Base-by-base conservation (phyloP, 306 rosid genomes). In the Medicago arabica region DNA sequence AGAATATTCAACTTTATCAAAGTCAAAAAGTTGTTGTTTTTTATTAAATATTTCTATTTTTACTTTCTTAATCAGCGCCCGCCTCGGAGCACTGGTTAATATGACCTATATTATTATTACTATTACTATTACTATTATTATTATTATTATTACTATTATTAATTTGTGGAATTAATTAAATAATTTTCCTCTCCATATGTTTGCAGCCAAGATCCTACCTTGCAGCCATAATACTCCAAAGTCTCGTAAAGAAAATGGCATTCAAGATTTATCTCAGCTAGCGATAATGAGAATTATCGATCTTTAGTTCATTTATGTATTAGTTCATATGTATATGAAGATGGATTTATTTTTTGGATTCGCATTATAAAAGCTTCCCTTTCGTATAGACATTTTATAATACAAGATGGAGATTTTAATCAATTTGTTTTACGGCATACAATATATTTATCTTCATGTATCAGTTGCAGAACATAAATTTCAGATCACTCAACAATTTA, bases 151-250 rank as follows among this genome's bases (percentile, higher is more conserved):
- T 51, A 70, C 50, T n/a, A 16, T 50, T 50, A 6, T 51, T 54
- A 49, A 49, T 59, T 59, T 50, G 16, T 53, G 19, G 15, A 8
- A 47, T 72, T 15, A 66, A 1, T 25, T 23, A 5, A 4, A 16
- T 34, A 46, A 62, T 14, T 77, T 58, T 40, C 72, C 8, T 34
- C 18, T 49, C 16, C 8, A 9, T 76, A 4, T 81, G 1, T 60
- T 63, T 81, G 78, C 87, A 84, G 87, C 68, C 81, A 84, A 84
- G 80, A 43, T 11, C 12, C 47, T 43, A 43, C 12, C 13, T 3
- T 43, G 49, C 12, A 43, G 15, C 49, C 49, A 43, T 43, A 43
- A 13, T 34, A 6, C 38, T 43, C 49, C 13, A 11, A 12, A 43
- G 49, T 43, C 15, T 43, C 6, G 13, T 11, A n/a, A 25, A 58